Evolutionary conservation across 179 eudicot genomes (phyloP).

Genomic region (Silene vulgaris): DNA sequence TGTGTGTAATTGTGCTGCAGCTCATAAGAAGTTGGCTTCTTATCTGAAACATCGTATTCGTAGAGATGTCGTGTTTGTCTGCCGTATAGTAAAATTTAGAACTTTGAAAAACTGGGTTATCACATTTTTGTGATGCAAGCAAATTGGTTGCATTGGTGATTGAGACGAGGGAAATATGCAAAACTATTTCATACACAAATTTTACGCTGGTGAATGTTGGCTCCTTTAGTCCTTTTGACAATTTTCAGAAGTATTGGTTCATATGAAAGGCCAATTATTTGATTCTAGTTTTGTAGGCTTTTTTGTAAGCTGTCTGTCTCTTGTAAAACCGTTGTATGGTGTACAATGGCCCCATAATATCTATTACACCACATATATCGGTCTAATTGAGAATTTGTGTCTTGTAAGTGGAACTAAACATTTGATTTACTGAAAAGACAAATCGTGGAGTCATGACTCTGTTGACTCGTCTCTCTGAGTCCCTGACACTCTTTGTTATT

Average conservation of each 20-base stretch:
- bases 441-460: too few species aligned
- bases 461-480: too few species aligned
- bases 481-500: too few species aligned
- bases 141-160: background rate
- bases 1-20: background rate
- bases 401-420: background rate
- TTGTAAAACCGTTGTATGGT: background rate
- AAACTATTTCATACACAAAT: background rate
- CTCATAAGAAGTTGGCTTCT: background rate
- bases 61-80: background rate
- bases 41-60: background rate
- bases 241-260: background rate
- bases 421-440: too few species aligned
- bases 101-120: background rate
- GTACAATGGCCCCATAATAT: background rate
- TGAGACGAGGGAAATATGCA: background rate
- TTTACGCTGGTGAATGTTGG: background rate
- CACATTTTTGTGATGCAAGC: background rate
- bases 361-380: background rate
- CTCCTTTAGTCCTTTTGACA: background rate
- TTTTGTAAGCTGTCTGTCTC: background rate
- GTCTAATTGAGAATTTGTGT: background rate
- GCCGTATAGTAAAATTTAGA: background rate
- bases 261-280: background rate
- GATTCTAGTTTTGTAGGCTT: background rate